Evolutionary conservation across 1,139 yeast genomes (phyloP).

Genomic region (Sugiyamaella xylanicola): DNA sequence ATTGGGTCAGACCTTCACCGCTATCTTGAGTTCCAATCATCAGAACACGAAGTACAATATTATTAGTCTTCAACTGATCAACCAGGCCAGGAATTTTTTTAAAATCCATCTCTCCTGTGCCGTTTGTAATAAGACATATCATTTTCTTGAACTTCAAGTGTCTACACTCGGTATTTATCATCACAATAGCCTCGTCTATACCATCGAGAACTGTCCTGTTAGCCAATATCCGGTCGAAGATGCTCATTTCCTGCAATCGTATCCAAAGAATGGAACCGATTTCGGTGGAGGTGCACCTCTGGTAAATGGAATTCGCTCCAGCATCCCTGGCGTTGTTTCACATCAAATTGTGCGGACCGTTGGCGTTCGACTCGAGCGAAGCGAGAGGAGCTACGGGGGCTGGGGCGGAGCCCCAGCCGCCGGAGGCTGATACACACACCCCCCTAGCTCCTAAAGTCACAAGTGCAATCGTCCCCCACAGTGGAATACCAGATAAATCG

Average conservation of each 20-base stretch:
- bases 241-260: background rate
- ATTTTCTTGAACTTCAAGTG: slow-evolving; percentile 43
- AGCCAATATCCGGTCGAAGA: background rate
- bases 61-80: slow-evolving; percentile 25
- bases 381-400: background rate
- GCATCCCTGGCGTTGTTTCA: background rate
- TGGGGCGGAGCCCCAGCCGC: background rate
- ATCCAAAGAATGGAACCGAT: background rate
- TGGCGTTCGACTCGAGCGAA: background rate
- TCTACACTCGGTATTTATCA: slow-evolving; percentile 40
- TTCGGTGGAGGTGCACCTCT: no score
- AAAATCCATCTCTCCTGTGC: slow-evolving; percentile 29
- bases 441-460: no score
- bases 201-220: slow-evolving; percentile 33
- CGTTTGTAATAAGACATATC: slow-evolving; percentile 53
- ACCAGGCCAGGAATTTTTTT: slow-evolving; percentile 23
- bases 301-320: no score
- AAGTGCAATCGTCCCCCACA: no score
- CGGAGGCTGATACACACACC: no score
- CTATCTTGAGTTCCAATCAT: slow-evolving; percentile 44
- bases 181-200: slow-evolving; percentile 41
- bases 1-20: slow-evolving; percentile 23
- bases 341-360: no score
- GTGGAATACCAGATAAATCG: no score
- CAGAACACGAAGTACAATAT: slow-evolving; percentile 33